Conservation (phyloP, 148 eudicot species). For the Beta vulgaris region DNA sequence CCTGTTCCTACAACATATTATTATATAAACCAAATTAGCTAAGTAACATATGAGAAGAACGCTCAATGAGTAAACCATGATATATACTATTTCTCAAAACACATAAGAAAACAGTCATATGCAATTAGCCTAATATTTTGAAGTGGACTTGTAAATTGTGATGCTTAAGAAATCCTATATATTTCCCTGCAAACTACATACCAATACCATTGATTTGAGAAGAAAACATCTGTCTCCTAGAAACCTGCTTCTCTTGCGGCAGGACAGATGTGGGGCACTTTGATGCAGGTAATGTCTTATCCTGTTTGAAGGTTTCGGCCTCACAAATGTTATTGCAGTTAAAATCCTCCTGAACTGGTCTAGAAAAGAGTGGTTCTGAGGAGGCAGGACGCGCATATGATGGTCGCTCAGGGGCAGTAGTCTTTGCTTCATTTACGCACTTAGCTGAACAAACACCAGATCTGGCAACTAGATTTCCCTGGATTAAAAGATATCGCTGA, state of each 20-base stretch:
- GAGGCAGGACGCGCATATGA: constrained; percentile 45
- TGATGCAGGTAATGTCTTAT: constrained; percentile 24
- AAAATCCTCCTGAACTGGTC: constrained; percentile 36
- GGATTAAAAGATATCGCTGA: constrained; percentile 8
- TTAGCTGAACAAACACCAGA: constrained; percentile 25
- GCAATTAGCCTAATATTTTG: no score
- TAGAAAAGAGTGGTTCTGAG: constrained; percentile 40
- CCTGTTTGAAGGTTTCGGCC: constrained; percentile 12
- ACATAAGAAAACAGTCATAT: background rate
- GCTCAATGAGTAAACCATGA: background rate
- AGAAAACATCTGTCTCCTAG: constrained; percentile 21
- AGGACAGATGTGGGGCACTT: constrained; percentile 49
- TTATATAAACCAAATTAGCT: background rate
- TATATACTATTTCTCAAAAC: background rate
- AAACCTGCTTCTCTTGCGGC: constrained; percentile 31
- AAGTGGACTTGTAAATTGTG: no score
- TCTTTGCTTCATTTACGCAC: constrained; percentile 19
- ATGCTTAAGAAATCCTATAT: background rate
- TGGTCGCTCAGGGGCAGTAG: constrained; percentile 36
- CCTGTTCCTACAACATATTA: constrained; percentile 34
- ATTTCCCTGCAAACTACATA: constrained; percentile 13
- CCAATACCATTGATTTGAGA: constrained; percentile 45
- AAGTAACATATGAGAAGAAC: background rate
- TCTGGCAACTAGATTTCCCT: constrained; percentile 31
- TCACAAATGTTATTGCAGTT: constrained; percentile 15